Conservation (phyloP, 768 basidiomycete genomes). For the Boletales sp. region DNA sequence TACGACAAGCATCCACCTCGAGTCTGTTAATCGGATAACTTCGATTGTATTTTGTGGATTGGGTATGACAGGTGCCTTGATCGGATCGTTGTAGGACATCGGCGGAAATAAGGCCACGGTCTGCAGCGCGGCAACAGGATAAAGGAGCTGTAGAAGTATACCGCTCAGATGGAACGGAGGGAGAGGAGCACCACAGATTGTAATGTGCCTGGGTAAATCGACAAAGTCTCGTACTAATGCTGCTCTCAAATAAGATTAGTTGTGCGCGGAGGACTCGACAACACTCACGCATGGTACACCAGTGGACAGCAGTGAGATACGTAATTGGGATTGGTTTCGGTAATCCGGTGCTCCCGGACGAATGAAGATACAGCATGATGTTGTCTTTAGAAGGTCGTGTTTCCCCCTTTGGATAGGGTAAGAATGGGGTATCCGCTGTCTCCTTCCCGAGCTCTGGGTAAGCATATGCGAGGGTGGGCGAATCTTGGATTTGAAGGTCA, state of each 20-base stretch:
- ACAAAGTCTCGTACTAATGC: slow-evolving; percentile 2
- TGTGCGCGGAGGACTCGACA: neutral
- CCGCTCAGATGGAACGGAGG: slow-evolving; percentile 20
- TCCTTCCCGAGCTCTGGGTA: slow-evolving; percentile 9
- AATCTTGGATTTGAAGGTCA: slow-evolving; percentile 12
- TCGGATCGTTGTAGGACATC: slow-evolving; percentile 10
- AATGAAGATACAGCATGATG: slow-evolving; percentile 39
- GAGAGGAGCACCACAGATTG: slow-evolving; percentile 10
- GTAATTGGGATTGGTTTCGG: slow-evolving; percentile 40
- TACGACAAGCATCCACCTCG: slow-evolving; percentile 13
- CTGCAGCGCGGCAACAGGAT: slow-evolving; percentile 12
- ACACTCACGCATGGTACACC: slow-evolving; percentile 33
- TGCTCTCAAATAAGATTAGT: neutral
- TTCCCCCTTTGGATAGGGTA: slow-evolving; percentile 5
- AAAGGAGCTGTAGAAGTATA: slow-evolving; percentile 11
- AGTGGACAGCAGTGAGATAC: slow-evolving; percentile 28
- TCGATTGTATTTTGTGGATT: slow-evolving; percentile 22
- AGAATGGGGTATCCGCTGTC: neutral
- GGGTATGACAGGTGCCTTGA: slow-evolving; percentile 17
- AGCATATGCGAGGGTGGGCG: slow-evolving; percentile 11
- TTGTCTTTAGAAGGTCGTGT: slow-evolving; percentile 9
- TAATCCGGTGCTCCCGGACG: slow-evolving; percentile 47
- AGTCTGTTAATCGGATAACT: slow-evolving; percentile 8
- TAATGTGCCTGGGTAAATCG: slow-evolving; percentile 1
- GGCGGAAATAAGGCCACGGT: slow-evolving; percentile 19